Base-by-base conservation (phyloP, 2,329 filamentous ascomycete species). In the Calonectria montana region DNA sequence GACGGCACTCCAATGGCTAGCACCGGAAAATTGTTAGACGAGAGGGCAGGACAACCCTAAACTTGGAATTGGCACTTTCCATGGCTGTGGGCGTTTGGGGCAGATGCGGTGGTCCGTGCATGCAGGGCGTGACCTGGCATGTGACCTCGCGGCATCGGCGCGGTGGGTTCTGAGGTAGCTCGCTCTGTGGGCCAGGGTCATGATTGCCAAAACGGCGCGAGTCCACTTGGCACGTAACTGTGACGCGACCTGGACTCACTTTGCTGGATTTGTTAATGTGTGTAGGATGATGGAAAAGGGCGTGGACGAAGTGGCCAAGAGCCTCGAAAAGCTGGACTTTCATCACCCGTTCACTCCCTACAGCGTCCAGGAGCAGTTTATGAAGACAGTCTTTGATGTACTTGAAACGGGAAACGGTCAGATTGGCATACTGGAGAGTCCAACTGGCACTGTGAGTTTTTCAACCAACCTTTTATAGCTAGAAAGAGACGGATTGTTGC, bases 291-390 rank as follows among this genome's bases (percentile, higher is more conserved):
- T 72, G 0, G 63, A 73, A 15, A 65, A 69, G 7, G 68, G 65
- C 0, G 48, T 78, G 31, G 72, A 80, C 4, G 66, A 69, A 53
- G 72, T 80, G 27, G 68, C 77, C 1, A 66, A 57, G 12, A 55
- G 61, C 8, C 47, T 83, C 21, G 77, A 79, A 21, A 82, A 83
- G 3, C 80, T 87, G 43, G 87, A 95, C 77, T 98, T 97, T 81
- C 91, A 97, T 79, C 96, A 98, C 80, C 96, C 96, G 0, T 98
- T 93, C 81, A 90, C 91, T 35, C 96, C 96, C 0, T 98, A 98
- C 82, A 89, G 94, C 65, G 97, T 98, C 50, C 96, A 98, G 80
- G 88, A 93, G 53, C 87, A 96, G 76, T 97, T 98, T 80, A 98
- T 98, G 96, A 91, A 88, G 76, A 90, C 93, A 0, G 88, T 97